Base-by-base conservation (phyloP, 306 rosid species). In the Lotus japonicus region DNA sequence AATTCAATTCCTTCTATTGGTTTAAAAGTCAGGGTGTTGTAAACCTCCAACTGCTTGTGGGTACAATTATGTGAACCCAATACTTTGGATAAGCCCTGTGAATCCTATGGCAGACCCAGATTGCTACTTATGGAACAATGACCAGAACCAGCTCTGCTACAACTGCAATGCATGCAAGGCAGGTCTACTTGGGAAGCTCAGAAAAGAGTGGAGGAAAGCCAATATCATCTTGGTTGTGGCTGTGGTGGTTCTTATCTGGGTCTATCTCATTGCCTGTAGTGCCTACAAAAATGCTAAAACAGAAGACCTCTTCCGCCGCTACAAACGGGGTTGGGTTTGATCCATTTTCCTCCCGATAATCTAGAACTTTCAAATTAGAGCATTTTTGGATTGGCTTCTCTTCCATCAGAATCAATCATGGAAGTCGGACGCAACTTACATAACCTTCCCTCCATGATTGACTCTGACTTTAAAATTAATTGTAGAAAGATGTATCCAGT, bases 221-320 rank as follows among this genome's bases (percentile, higher is more conserved):
- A 90, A 90, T 35, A 63, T 90, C 13, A 79, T 90, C 36, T 84
- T 90, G 41, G 82, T 87, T 15, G 82, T 90, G 68, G 86, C 95
- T 0, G 78, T 86, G 33, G 87, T 87, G n/a, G 60, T 85, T 35
- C 84, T 90, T 16, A 85, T 85, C 5, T 87, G 74, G 44, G 92
- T 90, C 59, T 87, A 90, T 46, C 73, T 87, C 46, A 75, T 90
- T 51, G 95, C 87, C 46, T 90, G 88, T 23, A 84, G 92, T 51
- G 97, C 97, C 76, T 85, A 76, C 86, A 88, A 82, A 83, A 90
- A 90, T 48, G 97, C 95, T 41, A 88, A 87, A 42, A 87, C 96
- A 0, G 85, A 90, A 72, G 82, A 82, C 39, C 89, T 90, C 63
- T 87, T 87, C 76, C 74, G 79, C 63, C 88, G 87, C 23, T 84